Percentiles rank a stretch among this genome's conserved stretches.
Conservation (phyloP, 2,329 filamentous ascomycete species). For the Dactylellina parvicollis region DNA sequence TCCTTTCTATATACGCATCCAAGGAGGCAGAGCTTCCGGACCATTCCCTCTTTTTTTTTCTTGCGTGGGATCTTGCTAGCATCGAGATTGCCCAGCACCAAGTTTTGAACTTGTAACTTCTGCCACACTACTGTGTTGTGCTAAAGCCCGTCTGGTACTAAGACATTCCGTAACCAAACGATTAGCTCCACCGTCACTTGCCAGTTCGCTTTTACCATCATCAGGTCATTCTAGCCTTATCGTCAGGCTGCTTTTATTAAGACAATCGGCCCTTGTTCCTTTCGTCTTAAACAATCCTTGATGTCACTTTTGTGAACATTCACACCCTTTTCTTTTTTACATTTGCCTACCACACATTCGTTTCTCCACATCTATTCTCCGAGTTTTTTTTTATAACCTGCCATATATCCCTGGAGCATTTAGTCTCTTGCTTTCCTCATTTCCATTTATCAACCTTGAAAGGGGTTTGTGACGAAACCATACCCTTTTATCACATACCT, state of each 20-base stretch:
- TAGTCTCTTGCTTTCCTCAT: constrained; percentile 12
- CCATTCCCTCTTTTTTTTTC: constrained; percentile 28
- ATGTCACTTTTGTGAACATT: constrained; percentile 21
- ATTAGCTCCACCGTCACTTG: constrained; percentile 9
- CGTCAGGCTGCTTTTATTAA: constrained; percentile 35
- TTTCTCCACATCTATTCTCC: constrained; percentile 48
- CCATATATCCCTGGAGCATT: constrained; percentile 38
- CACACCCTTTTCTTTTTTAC: constrained; percentile 2
- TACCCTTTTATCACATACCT: constrained; percentile 20
- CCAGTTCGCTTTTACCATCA: constrained; percentile 30
- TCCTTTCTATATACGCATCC: constrained; percentile 32
- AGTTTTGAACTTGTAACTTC: constrained; percentile 30
- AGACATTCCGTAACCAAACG: constrained; percentile 32
- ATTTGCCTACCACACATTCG: constrained; percentile 33
- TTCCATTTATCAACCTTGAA: not conserved
- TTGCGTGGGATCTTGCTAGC: constrained; percentile 31
- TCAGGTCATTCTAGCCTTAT: constrained; percentile 54
- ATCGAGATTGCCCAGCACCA: constrained; percentile 24
- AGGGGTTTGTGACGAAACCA: constrained; percentile 19
- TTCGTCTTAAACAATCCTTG: constrained; percentile 31
- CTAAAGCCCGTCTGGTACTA: constrained; percentile 24
- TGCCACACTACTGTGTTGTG: constrained; percentile 26
- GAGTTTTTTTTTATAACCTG: constrained; percentile 26
- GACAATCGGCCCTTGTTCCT: constrained; percentile 24
- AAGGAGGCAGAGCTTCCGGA: constrained; percentile 54